Percentiles rank a stretch among this genome's conserved stretches.
phyloP scores from a whole-genome alignment of 2,329 filamentous ascomycete genomes.

The Neonectria neomacrospora region DNA sequence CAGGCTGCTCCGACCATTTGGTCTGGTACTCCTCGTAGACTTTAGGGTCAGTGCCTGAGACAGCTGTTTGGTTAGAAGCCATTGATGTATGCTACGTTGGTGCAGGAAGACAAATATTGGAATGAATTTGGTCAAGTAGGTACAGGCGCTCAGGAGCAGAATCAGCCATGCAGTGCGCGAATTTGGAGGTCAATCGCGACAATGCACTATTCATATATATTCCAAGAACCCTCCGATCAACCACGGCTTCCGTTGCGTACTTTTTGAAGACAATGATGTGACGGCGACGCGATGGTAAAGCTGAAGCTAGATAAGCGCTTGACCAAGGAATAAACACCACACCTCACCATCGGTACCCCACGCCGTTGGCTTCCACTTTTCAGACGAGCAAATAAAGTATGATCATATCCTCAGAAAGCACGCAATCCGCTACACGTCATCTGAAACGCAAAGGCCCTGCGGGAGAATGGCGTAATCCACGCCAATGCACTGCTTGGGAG shows the following conservation, averaged over 20 bases:
- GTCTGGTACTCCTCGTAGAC: constrained; percentile 51
- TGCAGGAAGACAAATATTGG: too few relatives aligned
- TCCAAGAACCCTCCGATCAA: background rate
- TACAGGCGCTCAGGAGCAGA: background rate
- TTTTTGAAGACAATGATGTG: background rate
- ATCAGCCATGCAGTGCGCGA: background rate
- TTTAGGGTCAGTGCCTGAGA: constrained; percentile 47
- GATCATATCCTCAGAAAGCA: background rate
- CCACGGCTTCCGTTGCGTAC: background rate
- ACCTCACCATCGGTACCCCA: background rate
- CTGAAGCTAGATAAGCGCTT: background rate
- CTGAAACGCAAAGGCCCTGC: background rate
- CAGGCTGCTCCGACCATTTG: constrained; percentile 50
- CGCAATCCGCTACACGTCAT: background rate
- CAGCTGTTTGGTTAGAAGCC: background rate
- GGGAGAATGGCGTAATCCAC: background rate
- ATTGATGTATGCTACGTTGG: background rate
- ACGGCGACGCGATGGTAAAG: background rate
- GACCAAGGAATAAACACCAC: background rate
- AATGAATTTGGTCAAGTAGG: background rate
- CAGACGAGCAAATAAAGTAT: too few relatives aligned
- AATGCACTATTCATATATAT: background rate
- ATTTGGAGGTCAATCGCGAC: background rate
- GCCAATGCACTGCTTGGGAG: background rate
- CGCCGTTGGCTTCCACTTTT: background rate